These are phyloP conservation scores for Linum usitatissimum DNA, from an alignment of 345 rosid genomes.

Conservation along the genomic window DNA sequence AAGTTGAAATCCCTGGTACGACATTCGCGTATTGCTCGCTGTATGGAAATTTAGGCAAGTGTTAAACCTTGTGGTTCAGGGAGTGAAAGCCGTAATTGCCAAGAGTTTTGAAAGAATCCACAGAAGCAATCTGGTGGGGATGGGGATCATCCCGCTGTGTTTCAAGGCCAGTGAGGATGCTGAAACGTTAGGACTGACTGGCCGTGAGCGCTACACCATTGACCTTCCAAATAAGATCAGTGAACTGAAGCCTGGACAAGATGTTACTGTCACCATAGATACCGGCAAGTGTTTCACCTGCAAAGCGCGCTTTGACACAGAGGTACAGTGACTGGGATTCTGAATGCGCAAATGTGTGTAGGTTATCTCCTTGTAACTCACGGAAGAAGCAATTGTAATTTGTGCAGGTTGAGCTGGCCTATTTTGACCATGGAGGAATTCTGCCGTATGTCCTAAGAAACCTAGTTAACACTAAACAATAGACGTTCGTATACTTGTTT, in stretches of 20 bases:
- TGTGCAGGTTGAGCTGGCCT: conserved; percentile 5
- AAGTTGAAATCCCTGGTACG: not conserved
- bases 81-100: conserved; percentile 56
- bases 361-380: not conserved
- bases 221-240: conserved; percentile 32
- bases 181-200: conserved; percentile 46
- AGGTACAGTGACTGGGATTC: not conserved
- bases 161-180: conserved; percentile 54
- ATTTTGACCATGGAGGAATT: conserved; percentile 8
- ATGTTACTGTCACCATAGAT: conserved; percentile 4
- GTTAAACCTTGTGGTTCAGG: conserved; percentile 14
- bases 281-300: conserved; percentile 8
- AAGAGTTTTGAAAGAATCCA: conserved; percentile 69
- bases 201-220: conserved; percentile 49
- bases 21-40: not conserved
- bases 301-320: conserved; percentile 8
- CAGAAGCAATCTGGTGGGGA: conserved; percentile 51
- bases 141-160: conserved; percentile 54
- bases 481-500: too few relatives aligned
- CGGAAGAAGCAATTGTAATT: not conserved
- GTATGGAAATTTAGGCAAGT: not conserved
- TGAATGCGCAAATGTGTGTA: not conserved
- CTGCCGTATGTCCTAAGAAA: conserved; percentile 7
- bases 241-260: conserved; percentile 8
- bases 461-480: not conserved